Conservation (phyloP, 257 asterid species). For the Rhazya stricta region DNA sequence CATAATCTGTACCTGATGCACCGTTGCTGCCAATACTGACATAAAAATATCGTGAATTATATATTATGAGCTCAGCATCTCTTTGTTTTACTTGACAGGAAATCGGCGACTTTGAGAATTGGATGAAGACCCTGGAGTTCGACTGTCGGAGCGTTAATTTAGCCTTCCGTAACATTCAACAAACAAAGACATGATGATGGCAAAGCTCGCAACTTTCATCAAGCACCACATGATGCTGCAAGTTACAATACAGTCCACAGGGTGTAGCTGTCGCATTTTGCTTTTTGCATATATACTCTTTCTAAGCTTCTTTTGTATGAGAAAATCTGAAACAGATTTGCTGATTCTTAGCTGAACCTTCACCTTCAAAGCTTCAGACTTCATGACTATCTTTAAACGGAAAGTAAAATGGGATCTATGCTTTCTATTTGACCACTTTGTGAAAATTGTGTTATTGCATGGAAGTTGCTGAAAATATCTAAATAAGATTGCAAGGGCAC, state of each 20-base stretch:
- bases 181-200: conserved; percentile 35
- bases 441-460: neutral
- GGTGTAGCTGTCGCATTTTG: neutral
- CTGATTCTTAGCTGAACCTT: neutral
- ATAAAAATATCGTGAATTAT: neutral
- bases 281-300: neutral
- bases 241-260: neutral
- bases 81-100: conserved; percentile 46
- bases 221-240: neutral
- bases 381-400: neutral
- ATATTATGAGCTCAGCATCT: neutral
- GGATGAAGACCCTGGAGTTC: conserved; percentile 99
- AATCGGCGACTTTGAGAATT: conserved; percentile 96
- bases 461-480: neutral
- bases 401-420: neutral
- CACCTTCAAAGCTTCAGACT: neutral
- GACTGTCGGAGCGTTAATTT: conserved; percentile 82
- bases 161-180: conserved; percentile 84
- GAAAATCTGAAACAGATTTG: neutral
- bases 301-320: neutral
- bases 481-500: neutral
- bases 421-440: neutral
- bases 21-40: neutral
- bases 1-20: neutral
- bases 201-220: conserved; percentile 17